Evolutionary conservation across 176 grass and related monocot species (phyloP).

Genomic region (Luzula sylvatica): DNA sequence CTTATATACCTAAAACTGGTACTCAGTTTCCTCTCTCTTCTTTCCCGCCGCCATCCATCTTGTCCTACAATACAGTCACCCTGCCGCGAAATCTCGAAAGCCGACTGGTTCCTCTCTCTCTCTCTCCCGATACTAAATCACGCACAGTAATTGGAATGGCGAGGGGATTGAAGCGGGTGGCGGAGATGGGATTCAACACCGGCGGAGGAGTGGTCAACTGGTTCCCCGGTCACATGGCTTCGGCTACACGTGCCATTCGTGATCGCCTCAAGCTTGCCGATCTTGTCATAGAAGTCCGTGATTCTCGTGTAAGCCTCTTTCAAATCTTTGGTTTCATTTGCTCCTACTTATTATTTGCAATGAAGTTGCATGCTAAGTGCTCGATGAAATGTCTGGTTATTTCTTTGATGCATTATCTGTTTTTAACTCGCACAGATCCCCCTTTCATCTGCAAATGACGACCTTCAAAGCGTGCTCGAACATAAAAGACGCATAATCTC

Average conservation of each 20-base stretch:
- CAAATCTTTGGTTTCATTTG: not conserved
- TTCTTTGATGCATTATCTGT: not conserved
- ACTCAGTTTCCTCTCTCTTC: too few relatives aligned
- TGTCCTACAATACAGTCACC: too few relatives aligned
- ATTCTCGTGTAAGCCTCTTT: constrained; percentile 50
- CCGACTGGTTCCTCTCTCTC: too few relatives aligned
- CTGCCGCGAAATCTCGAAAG: too few relatives aligned
- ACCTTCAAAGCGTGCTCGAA: constrained; percentile 57
- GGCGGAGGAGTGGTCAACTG: constrained; percentile 65
- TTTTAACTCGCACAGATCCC: constrained; percentile 49
- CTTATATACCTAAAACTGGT: too few relatives aligned
- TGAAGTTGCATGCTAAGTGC: not conserved
- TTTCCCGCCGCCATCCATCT: too few relatives aligned
- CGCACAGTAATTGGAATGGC: too few relatives aligned
- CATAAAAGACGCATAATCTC: constrained; percentile 74
- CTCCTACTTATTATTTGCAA: not conserved
- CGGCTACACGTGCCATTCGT: constrained; percentile 78
- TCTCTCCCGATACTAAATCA: too few relatives aligned
- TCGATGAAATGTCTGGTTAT: constrained; percentile 13
- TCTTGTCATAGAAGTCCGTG: constrained; percentile 92
- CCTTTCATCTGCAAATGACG: constrained; percentile 69
- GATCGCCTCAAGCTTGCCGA: constrained; percentile 82
- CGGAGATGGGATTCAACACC: constrained; percentile 77
- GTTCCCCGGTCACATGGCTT: constrained; percentile 97
- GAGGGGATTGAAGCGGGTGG: constrained; percentile 40